Evolutionary conservation across 1,139 yeast genomes (phyloP), one percentile per base, ranked within the genome.

Genomic region (Yamadazyma trypodendri): DNA sequence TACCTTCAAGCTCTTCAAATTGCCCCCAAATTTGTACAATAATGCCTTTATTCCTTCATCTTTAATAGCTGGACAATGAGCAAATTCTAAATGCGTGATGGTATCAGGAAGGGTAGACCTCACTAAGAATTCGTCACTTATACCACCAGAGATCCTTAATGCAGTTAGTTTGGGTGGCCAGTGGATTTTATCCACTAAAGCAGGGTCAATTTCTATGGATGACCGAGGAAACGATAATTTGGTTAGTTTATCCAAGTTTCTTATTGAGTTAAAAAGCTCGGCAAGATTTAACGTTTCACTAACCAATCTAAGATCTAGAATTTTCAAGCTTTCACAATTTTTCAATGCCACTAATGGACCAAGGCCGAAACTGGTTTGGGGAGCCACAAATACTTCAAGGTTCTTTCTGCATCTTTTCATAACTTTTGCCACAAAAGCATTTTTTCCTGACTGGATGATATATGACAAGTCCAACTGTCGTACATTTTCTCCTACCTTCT

Each of bases 301-400:
- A 1, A 92, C 97, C 28, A 89, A 70, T n/a, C 96, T 76, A 41
- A 92, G 61, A 57, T 92, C 97, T 24, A 92, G 64, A 1, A 80
- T 75, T 42, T 71, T 72, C 38, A 92, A 63, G 30, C 75, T 68
- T 16, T 64, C 64, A 58, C 98, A 92, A 36, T 81, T 70, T 41
- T 85, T 77, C 35, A 92, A 66, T 32, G 95, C 83, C 15, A 88
- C 75, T 48, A 90, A 63, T 0, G 97, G 97, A 1, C 95, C 87
- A 41, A 83, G 74, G 0, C 97, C 97, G 66, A 92, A 90, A 63
- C 95, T 85, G 24, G 97, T 84, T 55, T 90, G 97, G 1, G 97
- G 96, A 0, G 97, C 97, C 6, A 85, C 77, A 53, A 92, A 89
- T 10, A 70, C 66, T 46, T 79, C 73, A 36, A 92, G 62, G 34